Evolutionary conservation across 2,329 filamentous ascomycete genomes (phyloP).

Genomic region (Aspergillus sp.): DNA sequence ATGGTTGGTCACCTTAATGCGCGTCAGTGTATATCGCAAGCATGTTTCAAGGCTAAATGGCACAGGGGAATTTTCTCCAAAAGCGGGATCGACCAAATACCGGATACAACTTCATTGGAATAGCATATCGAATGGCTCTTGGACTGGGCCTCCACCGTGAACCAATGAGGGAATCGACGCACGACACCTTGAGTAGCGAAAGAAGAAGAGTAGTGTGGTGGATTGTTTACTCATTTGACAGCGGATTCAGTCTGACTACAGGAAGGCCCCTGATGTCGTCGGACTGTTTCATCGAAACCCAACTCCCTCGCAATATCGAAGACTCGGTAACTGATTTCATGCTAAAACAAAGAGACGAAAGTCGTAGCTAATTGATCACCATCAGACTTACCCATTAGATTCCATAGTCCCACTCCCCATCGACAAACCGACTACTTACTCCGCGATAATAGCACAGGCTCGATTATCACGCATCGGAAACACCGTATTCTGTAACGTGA

Average conservation of each 20-base stretch:
- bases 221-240: constrained; percentile 34
- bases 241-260: constrained; percentile 33
- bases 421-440: constrained; percentile 21
- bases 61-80: constrained; percentile 51
- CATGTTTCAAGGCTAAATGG: neutral
- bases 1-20: constrained; percentile 25
- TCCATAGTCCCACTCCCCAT: constrained; percentile 6
- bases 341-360: too few relatives aligned
- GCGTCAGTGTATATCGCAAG: too few relatives aligned
- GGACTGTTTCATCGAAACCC: constrained; percentile 29
- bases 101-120: constrained; percentile 54
- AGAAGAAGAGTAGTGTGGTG: constrained; percentile 26
- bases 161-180: constrained; percentile 1
- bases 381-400: constrained; percentile 7
- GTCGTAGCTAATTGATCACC: neutral
- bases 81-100: constrained; percentile 55
- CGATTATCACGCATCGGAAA: constrained; percentile 21
- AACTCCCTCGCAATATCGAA: constrained; percentile 23
- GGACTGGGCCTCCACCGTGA: constrained; percentile 55
- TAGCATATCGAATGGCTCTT: constrained; percentile 54
- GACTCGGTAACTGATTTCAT: constrained; percentile 15
- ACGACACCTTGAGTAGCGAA: constrained; percentile 17
- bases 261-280: constrained; percentile 38
- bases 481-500: constrained; percentile 17
- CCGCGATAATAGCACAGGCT: constrained; percentile 23